phyloP scores from a whole-genome alignment of 2,329 filamentous ascomycete species.

The Bimuria novae-zelandiae region DNA sequence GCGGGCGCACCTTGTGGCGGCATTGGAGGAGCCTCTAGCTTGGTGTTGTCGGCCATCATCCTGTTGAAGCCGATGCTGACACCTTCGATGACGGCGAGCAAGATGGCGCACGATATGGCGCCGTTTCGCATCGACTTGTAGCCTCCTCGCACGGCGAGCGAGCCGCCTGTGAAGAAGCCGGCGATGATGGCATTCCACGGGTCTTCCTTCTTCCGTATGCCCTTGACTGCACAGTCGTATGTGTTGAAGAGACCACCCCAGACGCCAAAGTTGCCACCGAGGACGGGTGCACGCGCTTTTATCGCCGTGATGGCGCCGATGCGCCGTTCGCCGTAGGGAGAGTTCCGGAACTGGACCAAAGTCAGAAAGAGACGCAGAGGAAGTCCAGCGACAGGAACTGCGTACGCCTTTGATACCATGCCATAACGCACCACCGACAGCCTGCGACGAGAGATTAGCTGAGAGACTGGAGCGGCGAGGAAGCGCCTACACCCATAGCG shows the following conservation, averaged over 20 bases:
- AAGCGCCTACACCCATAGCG: constrained; percentile 81
- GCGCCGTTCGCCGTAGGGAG: constrained; percentile 82
- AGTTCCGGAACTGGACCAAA: constrained; percentile 40
- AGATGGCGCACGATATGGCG: constrained; percentile 92
- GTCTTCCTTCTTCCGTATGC: constrained; percentile 89
- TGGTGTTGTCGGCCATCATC: constrained; percentile 89
- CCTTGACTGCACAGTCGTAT: constrained; percentile 96
- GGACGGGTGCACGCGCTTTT: constrained; percentile 93
- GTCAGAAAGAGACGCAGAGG: constrained; percentile 12
- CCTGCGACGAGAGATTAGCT: constrained; percentile 29
- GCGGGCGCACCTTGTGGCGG: constrained; percentile 43
- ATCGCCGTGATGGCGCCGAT: constrained; percentile 95
- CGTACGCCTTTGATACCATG: constrained; percentile 94
- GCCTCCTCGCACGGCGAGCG: constrained; percentile 88
- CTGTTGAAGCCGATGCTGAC: constrained; percentile 95
- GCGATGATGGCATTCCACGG: constrained; percentile 98
- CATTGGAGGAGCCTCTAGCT: constrained; percentile 66
- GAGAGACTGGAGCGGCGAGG: neutral
- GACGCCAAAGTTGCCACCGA: constrained; percentile 96
- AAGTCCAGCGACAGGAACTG: neutral
- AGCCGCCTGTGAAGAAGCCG: constrained; percentile 88
- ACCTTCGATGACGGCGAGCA: constrained; percentile 95
- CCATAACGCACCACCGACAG: constrained; percentile 69
- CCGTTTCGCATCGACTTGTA: constrained; percentile 91
- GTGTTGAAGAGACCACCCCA: constrained; percentile 97